A percentile compares a stretch with the other conserved stretches of the same genome.
phyloP scores from a whole-genome alignment of 805 yeast genomes.

The Danielozyma ontarioensis region DNA sequence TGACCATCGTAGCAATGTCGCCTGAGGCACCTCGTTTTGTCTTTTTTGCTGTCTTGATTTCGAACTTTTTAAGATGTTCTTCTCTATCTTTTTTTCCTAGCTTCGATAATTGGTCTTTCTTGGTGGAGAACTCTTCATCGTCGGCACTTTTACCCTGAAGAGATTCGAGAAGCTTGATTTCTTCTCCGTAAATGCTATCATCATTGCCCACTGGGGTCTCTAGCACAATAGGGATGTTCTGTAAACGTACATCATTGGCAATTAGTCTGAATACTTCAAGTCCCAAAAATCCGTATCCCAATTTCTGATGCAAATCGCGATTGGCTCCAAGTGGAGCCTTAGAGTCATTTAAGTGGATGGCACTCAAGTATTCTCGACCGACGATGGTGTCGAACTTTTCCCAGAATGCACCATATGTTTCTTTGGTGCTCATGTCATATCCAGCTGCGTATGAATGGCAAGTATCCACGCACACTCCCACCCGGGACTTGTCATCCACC shows the following conservation, averaged over 20 bases:
- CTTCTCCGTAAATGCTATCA: constrained; percentile 68
- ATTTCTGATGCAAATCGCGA: constrained; percentile 83
- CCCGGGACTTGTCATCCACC: constrained; percentile 74
- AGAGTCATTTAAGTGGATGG: constrained; percentile 90
- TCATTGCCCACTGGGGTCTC: constrained; percentile 81
- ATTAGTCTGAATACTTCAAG: constrained; percentile 76
- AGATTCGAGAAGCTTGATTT: constrained; percentile 81
- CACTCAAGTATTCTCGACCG: constrained; percentile 70
- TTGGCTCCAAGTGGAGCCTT: constrained; percentile 90
- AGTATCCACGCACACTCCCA: constrained; percentile 96
- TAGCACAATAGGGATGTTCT: constrained; percentile 69
- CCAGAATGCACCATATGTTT: constrained; percentile 65
- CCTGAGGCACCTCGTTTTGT: constrained; percentile 8
- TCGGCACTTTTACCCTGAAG: constrained; percentile 51
- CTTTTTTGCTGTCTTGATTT: constrained; percentile 42
- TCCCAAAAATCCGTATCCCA: constrained; percentile 88
- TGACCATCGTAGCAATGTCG: neutral
- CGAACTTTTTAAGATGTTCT: constrained; percentile 62
- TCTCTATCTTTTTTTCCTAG: constrained; percentile 66
- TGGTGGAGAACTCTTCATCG: constrained; percentile 51
- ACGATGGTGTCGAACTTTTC: constrained; percentile 62
- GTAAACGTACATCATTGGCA: constrained; percentile 61
- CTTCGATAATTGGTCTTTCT: constrained; percentile 44
- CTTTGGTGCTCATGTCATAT: constrained; percentile 68
- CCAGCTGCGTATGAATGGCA: constrained; percentile 98